Evolutionary conservation across 2,329 filamentous ascomycete genomes (phyloP).

Genomic region (Stachybotrys chlorohalonatus): DNA sequence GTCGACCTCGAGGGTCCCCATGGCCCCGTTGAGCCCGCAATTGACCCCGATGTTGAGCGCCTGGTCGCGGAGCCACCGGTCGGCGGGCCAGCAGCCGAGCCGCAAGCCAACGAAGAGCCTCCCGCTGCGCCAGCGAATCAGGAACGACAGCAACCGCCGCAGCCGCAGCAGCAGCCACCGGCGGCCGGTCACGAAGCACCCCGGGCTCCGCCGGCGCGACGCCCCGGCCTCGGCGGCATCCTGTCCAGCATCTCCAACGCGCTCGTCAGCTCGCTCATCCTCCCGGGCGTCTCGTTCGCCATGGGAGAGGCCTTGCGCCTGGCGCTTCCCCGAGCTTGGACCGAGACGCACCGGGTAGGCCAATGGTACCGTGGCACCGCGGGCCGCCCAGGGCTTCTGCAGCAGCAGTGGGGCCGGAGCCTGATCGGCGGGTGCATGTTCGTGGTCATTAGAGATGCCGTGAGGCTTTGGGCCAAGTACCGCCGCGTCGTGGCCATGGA

Average conservation of each 20-base stretch:
- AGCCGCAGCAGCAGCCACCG: slow-evolving; percentile 7
- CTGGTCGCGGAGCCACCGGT: neutral
- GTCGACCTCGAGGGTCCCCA: no score
- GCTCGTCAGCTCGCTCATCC: slow-evolving; percentile 53
- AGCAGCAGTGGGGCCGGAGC: slow-evolving; percentile 81
- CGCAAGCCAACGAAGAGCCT: slow-evolving; percentile 1
- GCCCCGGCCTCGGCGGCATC: slow-evolving; percentile 23
- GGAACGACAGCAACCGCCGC: neutral
- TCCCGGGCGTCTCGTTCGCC: slow-evolving; percentile 71
- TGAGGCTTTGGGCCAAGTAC: slow-evolving; percentile 56
- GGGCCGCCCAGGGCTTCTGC: slow-evolving; percentile 57
- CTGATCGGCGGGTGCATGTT: slow-evolving; percentile 83
- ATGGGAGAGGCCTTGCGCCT: slow-evolving; percentile 68
- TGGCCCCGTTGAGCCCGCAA: no score
- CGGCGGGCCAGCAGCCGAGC: neutral
- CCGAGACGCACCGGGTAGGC: slow-evolving; percentile 24
- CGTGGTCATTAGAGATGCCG: slow-evolving; percentile 67
- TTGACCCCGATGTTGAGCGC: neutral
- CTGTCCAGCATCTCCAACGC: slow-evolving; percentile 37
- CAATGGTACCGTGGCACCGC: slow-evolving; percentile 3
- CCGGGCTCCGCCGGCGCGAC: slow-evolving; percentile 22
- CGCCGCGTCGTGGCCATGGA: slow-evolving; percentile 47
- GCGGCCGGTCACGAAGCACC: slow-evolving; percentile 18
- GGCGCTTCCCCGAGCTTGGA: slow-evolving; percentile 60
- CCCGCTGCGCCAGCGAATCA: slow-evolving; percentile 1